These are phyloP conservation scores for Cutaneotrichosporon sp. DNA, from an alignment of 1,284 basidiomycete genomes.

Conservation along the genomic window DNA sequence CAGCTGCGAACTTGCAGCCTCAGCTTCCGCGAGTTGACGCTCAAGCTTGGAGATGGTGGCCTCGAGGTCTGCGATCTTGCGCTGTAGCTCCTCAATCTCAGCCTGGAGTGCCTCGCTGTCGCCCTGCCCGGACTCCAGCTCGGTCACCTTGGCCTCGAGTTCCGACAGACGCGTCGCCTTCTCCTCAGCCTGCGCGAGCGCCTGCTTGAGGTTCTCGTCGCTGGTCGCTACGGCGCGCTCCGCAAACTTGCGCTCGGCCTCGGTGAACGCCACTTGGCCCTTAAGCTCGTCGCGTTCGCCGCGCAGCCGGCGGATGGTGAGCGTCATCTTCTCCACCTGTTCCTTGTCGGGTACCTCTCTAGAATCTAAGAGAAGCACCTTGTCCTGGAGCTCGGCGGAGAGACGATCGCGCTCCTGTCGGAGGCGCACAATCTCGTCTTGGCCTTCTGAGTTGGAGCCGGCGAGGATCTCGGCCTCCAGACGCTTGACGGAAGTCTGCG, in stretches of 20 bases:
- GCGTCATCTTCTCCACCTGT: slow-evolving; percentile 14
- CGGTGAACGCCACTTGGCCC: slow-evolving; percentile 16
- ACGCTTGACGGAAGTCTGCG: not conserved
- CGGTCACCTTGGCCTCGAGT: not conserved
- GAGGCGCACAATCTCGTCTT: not conserved
- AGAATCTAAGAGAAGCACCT: not conserved
- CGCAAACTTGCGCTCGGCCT: slow-evolving; percentile 16
- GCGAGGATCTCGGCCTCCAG: not conserved
- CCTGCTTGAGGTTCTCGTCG: slow-evolving; percentile 1
- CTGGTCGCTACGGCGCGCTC: not conserved
- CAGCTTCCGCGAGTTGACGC: not conserved
- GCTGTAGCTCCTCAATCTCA: not conserved
- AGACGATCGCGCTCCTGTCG: slow-evolving; percentile 20
- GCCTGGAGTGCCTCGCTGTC: not conserved
- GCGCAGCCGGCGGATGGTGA: slow-evolving; percentile 22
- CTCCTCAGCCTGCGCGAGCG: not conserved
- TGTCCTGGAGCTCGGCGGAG: slow-evolving; percentile 18
- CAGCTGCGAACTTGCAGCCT: not conserved
- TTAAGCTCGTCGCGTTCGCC: slow-evolving; percentile 20
- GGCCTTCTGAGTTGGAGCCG: not conserved
- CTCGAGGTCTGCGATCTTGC: not conserved
- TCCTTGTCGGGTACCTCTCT: not conserved
- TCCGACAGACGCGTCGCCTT: not conserved
- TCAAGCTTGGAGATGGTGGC: not conserved
- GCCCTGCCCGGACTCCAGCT: not conserved